These are phyloP conservation scores for Dioszegia aurantiaca DNA, from an alignment of 768 basidiomycete species.

Conservation along the genomic window DNA sequence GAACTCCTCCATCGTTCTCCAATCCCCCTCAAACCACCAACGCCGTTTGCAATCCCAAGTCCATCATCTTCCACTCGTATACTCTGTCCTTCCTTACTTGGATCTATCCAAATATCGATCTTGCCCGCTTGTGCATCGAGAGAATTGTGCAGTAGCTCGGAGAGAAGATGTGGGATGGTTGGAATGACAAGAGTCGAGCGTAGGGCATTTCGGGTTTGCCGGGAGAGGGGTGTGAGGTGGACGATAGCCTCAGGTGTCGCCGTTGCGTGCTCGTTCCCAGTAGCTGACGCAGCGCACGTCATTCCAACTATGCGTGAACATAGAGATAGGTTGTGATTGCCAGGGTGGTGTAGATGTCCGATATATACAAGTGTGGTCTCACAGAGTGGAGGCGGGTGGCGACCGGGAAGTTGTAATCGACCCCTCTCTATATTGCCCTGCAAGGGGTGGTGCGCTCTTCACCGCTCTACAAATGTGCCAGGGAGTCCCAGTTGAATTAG, in stretches of 20 bases:
- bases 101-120: constrained; percentile 71
- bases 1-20: constrained; percentile 61
- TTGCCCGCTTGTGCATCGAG: constrained; percentile 72
- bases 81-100: constrained; percentile 63
- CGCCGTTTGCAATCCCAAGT: constrained; percentile 61
- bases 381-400: not conserved
- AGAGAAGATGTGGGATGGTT: constrained; percentile 71
- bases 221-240: constrained; percentile 56
- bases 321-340: too few relatives aligned
- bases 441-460: not conserved
- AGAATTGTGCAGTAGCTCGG: constrained; percentile 84
- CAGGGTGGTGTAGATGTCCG: too few relatives aligned
- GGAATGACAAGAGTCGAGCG: constrained; percentile 82
- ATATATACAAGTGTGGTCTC: not conserved
- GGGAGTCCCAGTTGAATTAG: not conserved
- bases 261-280: too few relatives aligned
- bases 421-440: too few relatives aligned
- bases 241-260: too few relatives aligned
- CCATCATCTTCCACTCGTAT: constrained; percentile 88
- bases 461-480: not conserved
- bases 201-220: constrained; percentile 63
- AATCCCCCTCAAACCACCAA: constrained; percentile 60
- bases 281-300: too few relatives aligned
- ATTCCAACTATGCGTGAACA: too few relatives aligned
- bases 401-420: too few relatives aligned